phyloP scores from a whole-genome alignment of 2,329 filamentous ascomycete genomes.

The Dothiorella sarmentorum region DNA sequence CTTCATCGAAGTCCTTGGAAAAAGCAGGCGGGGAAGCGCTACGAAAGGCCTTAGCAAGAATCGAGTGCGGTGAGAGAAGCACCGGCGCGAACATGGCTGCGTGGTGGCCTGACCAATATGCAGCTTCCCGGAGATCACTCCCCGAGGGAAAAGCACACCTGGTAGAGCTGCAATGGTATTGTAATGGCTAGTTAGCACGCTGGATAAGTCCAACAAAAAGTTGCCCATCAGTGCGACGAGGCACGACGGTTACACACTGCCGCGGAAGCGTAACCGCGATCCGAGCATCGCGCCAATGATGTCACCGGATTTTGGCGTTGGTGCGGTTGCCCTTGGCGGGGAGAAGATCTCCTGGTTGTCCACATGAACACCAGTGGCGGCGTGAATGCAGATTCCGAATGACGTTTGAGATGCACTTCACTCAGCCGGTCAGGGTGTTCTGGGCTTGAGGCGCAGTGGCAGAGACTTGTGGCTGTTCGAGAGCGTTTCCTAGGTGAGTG shows the following conservation, averaged over 20 bases:
- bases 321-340: neutral
- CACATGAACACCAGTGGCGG: neutral
- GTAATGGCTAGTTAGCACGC: too few relatives aligned
- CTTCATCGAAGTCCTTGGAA: too few relatives aligned
- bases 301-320: neutral
- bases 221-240: neutral
- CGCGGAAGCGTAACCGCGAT: too few relatives aligned
- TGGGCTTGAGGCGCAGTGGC: neutral
- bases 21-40: too few relatives aligned
- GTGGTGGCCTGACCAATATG: neutral
- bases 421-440: neutral
- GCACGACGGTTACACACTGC: neutral
- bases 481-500: neutral
- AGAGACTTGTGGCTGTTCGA: neutral
- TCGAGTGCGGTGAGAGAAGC: too few relatives aligned
- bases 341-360: neutral
- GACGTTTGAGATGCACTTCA: neutral
- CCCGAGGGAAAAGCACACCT: neutral
- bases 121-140: neutral
- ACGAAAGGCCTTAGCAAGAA: too few relatives aligned
- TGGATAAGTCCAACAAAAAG: neutral
- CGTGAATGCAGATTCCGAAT: neutral
- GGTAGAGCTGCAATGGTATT: neutral
- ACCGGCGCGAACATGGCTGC: neutral
- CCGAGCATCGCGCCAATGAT: constrained; percentile 11